These are phyloP conservation scores for Ogataea parapolymorpha DNA, from an alignment of 805 yeast species.

Conservation along the genomic window DNA sequence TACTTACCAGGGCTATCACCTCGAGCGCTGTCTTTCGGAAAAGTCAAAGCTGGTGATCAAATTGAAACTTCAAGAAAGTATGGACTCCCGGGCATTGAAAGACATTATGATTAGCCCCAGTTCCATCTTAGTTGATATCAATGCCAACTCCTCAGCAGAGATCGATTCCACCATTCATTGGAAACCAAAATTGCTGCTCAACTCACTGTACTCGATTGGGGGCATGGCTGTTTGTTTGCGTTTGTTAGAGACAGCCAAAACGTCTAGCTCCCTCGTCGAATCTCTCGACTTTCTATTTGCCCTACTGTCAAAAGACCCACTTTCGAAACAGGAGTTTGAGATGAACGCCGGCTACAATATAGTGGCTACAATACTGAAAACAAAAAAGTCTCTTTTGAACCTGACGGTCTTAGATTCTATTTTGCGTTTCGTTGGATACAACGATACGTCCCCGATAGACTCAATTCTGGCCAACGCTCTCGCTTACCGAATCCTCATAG, in stretches of 20 bases:
- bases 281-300: slow-evolving; percentile 41
- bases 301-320: slow-evolving; percentile 45
- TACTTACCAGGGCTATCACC: slow-evolving; percentile 36
- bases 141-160: slow-evolving; percentile 10
- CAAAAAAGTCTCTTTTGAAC: slow-evolving; percentile 39
- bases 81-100: neutral
- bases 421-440: slow-evolving; percentile 54
- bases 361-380: slow-evolving; percentile 49
- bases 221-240: slow-evolving; percentile 47
- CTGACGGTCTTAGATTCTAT: slow-evolving; percentile 48
- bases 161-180: slow-evolving; percentile 5
- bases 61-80: slow-evolving; percentile 19
- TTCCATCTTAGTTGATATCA: slow-evolving; percentile 20
- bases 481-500: slow-evolving; percentile 56
- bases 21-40: slow-evolving; percentile 40
- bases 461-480: slow-evolving; percentile 54
- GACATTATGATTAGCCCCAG: neutral
- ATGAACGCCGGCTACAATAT: slow-evolving; percentile 58
- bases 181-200: slow-evolving; percentile 15
- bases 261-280: slow-evolving; percentile 32
- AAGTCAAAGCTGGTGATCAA: slow-evolving; percentile 27
- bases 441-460: slow-evolving; percentile 45
- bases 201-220: slow-evolving; percentile 42
- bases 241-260: slow-evolving; percentile 43
- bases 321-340: slow-evolving; percentile 56